These are phyloP conservation scores for Candida silvatica DNA, from an alignment of 805 yeast genomes.

Conservation along the genomic window DNA sequence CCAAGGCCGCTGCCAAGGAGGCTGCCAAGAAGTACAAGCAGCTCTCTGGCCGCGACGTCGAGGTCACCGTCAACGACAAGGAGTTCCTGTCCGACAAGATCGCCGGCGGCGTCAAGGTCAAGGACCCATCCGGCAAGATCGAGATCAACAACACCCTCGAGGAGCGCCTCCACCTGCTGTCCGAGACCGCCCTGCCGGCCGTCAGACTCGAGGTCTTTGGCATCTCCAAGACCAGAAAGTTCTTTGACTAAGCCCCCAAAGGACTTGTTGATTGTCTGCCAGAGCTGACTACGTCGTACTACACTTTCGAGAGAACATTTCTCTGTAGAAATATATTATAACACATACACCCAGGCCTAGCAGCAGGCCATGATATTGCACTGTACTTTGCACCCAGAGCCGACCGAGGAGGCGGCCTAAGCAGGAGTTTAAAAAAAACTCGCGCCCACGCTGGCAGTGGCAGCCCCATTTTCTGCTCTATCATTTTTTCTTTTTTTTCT, in stretches of 20 bases:
- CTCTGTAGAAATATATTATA: too few relatives aligned
- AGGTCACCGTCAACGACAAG: slow-evolving; percentile 46
- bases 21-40: slow-evolving; percentile 59
- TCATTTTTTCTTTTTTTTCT: too few relatives aligned
- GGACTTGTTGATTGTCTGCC: too few relatives aligned
- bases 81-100: slow-evolving; percentile 49
- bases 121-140: slow-evolving; percentile 70
- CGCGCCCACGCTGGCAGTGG: too few relatives aligned
- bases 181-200: slow-evolving; percentile 85
- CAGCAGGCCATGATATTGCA: too few relatives aligned
- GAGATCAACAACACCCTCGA: slow-evolving; percentile 89
- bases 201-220: slow-evolving; percentile 87
- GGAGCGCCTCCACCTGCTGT: slow-evolving; percentile 79
- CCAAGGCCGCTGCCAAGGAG: slow-evolving; percentile 50
- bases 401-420: too few relatives aligned
- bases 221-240: slow-evolving; percentile 76
- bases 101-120: slow-evolving; percentile 81
- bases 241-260: slow-evolving; percentile 54
- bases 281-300: too few relatives aligned
- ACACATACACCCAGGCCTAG: too few relatives aligned
- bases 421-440: too few relatives aligned
- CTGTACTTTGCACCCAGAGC: too few relatives aligned
- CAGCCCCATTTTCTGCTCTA: too few relatives aligned
- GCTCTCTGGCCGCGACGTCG: slow-evolving; percentile 49
- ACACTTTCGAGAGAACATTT: too few relatives aligned